Evolutionary conservation across 2,329 filamentous ascomycete genomes (phyloP).

Genomic region (Salinomyces thailandicus): DNA sequence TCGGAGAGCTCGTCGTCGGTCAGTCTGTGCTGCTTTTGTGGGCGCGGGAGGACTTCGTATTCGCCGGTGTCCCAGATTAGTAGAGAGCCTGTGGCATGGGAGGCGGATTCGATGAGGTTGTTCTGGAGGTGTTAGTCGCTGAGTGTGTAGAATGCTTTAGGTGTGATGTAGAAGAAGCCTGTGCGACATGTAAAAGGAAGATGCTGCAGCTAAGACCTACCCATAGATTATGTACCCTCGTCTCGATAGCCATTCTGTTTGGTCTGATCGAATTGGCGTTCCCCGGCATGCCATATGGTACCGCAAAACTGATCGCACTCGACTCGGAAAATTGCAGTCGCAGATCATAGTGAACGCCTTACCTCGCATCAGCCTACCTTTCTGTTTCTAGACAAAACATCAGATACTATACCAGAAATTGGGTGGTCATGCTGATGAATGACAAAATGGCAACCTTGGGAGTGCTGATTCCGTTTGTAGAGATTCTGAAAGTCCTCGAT

Average conservation of each 20-base stretch:
- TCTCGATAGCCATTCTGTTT: conserved; percentile 36
- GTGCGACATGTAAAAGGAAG: background rate
- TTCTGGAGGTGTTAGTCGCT: conserved; percentile 25
- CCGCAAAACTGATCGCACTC: conserved; percentile 51
- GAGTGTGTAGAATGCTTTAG: background rate
- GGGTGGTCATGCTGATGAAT: conserved; percentile 67
- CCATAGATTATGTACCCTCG: conserved; percentile 35
- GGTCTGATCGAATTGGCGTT: conserved; percentile 31
- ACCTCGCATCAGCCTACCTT: conserved; percentile 10
- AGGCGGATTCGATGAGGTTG: conserved; percentile 36
- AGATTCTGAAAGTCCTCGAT: conserved; percentile 35
- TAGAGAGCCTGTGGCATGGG: conserved; percentile 32
- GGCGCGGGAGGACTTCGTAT: conserved; percentile 28
- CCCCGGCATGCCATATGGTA: conserved; percentile 36
- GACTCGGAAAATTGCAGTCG: conserved; percentile 58
- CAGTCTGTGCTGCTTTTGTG: conserved; percentile 13
- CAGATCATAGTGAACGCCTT: conserved; percentile 46
- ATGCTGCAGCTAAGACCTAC: conserved; percentile 13
- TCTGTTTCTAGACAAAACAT: too few relatives aligned
- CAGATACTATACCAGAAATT: conserved; percentile 49
- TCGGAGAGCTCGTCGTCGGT: conserved; percentile 27
- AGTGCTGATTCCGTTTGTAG: conserved; percentile 38
- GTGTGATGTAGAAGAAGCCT: too few relatives aligned
- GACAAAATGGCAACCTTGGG: conserved; percentile 46
- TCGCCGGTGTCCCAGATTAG: conserved; percentile 39